Percentiles rank a stretch among this genome's conserved stretches.
Conservation (phyloP, 306 rosid genomes). For the Trichosanthes cucumerina region DNA sequence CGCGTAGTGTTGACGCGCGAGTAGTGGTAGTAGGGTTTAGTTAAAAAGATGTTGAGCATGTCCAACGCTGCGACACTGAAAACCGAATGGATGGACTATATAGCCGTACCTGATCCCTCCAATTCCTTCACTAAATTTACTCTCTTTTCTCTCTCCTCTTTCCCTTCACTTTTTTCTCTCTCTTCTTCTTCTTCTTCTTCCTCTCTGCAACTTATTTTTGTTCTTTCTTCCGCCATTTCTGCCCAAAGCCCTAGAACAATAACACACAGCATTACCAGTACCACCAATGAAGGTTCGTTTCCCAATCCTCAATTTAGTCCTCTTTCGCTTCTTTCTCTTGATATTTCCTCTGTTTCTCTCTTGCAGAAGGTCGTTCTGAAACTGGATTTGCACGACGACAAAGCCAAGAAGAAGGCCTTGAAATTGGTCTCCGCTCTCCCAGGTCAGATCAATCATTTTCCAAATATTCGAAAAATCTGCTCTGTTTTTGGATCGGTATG, state of each 20-base stretch:
- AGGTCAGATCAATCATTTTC: neutral
- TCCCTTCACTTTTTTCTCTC: neutral
- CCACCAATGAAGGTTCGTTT: neutral
- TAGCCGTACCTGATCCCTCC: neutral
- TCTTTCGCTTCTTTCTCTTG: neutral
- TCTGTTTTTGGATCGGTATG: neutral
- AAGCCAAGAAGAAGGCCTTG: conserved; percentile 18
- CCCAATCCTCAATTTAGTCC: neutral
- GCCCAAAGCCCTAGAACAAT: neutral
- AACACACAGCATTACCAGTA: neutral
- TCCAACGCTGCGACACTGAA: neutral
- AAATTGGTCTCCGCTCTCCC: conserved; percentile 14
- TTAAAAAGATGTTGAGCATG: neutral
- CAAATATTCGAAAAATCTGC: neutral
- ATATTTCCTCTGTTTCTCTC: neutral
- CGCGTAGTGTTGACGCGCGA: neutral
- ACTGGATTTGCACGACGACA: conserved; percentile 19
- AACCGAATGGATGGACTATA: neutral
- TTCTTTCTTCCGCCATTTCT: neutral
- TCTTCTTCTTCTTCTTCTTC: neutral
- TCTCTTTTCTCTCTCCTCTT: neutral
- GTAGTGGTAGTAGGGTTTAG: neutral
- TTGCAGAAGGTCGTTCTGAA: conserved; percentile 16
- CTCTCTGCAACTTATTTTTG: neutral
- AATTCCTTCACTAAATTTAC: neutral